These are phyloP conservation scores for Didymella segeticola DNA, from an alignment of 2,329 filamentous ascomycete species.

Conservation along the genomic window DNA sequence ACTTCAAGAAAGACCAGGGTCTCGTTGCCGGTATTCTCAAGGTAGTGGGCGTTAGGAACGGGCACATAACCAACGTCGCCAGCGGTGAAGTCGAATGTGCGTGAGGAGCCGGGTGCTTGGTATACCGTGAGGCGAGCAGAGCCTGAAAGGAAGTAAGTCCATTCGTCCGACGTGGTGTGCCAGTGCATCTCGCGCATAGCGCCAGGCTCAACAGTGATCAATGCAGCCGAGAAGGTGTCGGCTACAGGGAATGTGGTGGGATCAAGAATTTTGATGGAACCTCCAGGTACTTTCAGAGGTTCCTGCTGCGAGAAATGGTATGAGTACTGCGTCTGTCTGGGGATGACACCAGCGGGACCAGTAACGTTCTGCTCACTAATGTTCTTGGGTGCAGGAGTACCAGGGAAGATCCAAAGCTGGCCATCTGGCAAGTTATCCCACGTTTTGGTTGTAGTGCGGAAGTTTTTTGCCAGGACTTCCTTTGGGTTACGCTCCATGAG, in stretches of 20 bases:
- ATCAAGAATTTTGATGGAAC: constrained; percentile 67
- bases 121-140: constrained; percentile 64
- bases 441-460: constrained; percentile 47
- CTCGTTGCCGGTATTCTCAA: constrained; percentile 66
- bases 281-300: constrained; percentile 61
- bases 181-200: constrained; percentile 71
- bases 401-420: constrained; percentile 54
- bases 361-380: constrained; percentile 55
- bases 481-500: constrained; percentile 56
- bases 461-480: constrained; percentile 53
- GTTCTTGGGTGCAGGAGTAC: constrained; percentile 46
- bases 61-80: constrained; percentile 68
- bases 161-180: constrained; percentile 67
- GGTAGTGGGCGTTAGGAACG: constrained; percentile 62
- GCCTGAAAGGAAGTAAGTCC: constrained; percentile 66
- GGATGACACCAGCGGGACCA: constrained; percentile 43
- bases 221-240: constrained; percentile 60
- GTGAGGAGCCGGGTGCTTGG: constrained; percentile 56
- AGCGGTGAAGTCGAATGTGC: constrained; percentile 66
- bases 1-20: constrained; percentile 68
- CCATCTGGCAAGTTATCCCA: constrained; percentile 49
- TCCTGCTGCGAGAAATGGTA: constrained; percentile 57
- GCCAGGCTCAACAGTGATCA: constrained; percentile 66
- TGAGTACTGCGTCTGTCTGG: constrained; percentile 42
- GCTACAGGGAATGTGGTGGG: constrained; percentile 64